Base-by-base conservation (phyloP, 2,329 filamentous ascomycete species). In the Geosmithia flava region DNA sequence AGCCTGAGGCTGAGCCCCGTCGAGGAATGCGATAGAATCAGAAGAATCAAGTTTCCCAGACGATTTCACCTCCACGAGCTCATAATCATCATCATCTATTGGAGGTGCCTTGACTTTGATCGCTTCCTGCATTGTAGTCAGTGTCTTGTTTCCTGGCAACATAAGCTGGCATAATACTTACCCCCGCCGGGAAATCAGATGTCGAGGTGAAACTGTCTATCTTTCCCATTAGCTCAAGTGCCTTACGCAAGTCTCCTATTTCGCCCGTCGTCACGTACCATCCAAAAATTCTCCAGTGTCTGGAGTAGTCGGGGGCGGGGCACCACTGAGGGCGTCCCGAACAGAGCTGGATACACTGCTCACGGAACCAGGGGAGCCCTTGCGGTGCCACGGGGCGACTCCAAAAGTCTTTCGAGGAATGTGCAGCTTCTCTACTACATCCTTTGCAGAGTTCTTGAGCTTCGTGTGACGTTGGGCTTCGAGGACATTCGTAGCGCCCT, bases 281-380 rank as follows among this genome's bases (percentile, higher is more conserved):
- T 51, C 41, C 23, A 23, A 6, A 20, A 46, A 41, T 20, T 17
- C 17, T 13, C 47, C 47, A 11, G 45, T 40, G 11, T n/a, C 20
- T 17, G 46, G 46, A 10, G 48, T 49, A 15, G 13, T 19, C 4
- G 49, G 48, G 27, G 50, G 64, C 4, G 64, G 66, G 20, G 54
- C 53, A 16, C 64, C 65, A n/a, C 59, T 61, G 39, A 71, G 56
- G 5, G 68, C 55, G 10, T 68, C 64, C 27, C 62, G 59, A 8
- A 71, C 53, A 3, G 69, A 72, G 51, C 68, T 71, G 10, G 66
- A 59, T n/a, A 63, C 59, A 46, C 62, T 70, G 50, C 54, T 62
- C 20, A 58, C 53, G 0, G 69, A 70, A 3, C 62, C 62, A 7
- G 48, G 56, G 1, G 68, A 70, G 17, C 59, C 53, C 49, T 66